Evolutionary conservation across 2,329 filamentous ascomycete genomes (phyloP), one percentile per base, ranked within the genome.

Genomic region (Corynespora cassiicola): DNA sequence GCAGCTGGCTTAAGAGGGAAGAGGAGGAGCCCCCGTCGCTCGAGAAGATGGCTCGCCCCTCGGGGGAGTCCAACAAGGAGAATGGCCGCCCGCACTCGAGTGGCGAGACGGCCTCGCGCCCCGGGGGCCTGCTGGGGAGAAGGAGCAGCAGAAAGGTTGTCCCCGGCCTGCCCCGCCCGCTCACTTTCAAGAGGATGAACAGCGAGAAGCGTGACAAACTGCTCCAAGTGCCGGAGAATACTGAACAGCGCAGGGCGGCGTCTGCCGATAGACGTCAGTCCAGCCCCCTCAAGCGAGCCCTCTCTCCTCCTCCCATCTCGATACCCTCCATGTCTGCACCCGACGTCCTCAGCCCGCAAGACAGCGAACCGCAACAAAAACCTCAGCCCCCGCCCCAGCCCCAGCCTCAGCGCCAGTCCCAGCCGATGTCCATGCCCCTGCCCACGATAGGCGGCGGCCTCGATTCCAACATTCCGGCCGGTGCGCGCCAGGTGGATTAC

Each of bases 181-280:
- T 86, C 55, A 95, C 89, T 0, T 90, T 95, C 70, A 87, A 85
- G 68, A 82, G 90, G 56, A 89, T 92, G 66, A 81, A 87, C 63
- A 92, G 89, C 18, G 91, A 96, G 69, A 79, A 81, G 47, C 80
- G 90, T 53, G 82, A 87, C 54, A 85, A 84, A 57, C 75, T 95
- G 36, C 76, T 86, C 42, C 84, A 87, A 28, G 76, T 83, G 26
- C 75, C 84, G 31, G 78, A 81, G 5, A 80, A 82, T 20, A 70
- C 76, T 17, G 79, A 80, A 24, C 87, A 90, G 68, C 81, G 87
- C 52, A 81, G 90, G 58, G 83, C 88, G 11, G 74, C 84, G n/a
- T 95, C 90, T 7, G 78, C 81, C 30, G 86, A 81, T 58, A 73
- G 73, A 47, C 81, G 88, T 57, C 82, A 85, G 8, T 75, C 84